A percentile compares a stretch with the other conserved stretches of the same genome.
Evolutionary conservation across 2,329 filamentous ascomycete species (phyloP).

Genomic region (Ambrosiella beaveri): DNA sequence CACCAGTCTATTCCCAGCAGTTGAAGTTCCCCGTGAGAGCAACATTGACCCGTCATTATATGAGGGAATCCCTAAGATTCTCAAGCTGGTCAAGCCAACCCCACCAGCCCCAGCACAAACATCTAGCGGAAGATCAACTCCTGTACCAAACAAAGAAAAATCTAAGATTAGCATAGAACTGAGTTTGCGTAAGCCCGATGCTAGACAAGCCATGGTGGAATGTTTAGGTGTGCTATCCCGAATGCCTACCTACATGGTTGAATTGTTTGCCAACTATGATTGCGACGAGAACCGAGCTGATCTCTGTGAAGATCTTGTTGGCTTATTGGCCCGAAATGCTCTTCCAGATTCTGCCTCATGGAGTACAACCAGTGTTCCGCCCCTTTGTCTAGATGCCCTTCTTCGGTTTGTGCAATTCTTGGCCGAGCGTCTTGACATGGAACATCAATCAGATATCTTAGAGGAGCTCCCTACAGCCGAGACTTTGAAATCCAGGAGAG

Average conservation of each 20-base stretch:
- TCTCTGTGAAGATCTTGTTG: slow-evolving; percentile 88
- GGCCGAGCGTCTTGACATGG: slow-evolving; percentile 64
- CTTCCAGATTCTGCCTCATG: slow-evolving; percentile 94
- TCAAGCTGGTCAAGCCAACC: slow-evolving; percentile 65
- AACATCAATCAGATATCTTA: slow-evolving; percentile 25
- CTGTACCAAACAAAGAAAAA: slow-evolving; percentile 78
- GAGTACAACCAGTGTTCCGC: slow-evolving; percentile 97
- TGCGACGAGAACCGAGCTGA: slow-evolving; percentile 84
- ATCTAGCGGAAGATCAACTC: slow-evolving; percentile 69
- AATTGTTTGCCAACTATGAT: slow-evolving; percentile 96
- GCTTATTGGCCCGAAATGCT: slow-evolving; percentile 79
- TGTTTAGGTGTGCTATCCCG: slow-evolving; percentile 80
- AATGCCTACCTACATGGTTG: slow-evolving; percentile 86
- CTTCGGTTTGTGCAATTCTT: slow-evolving; percentile 85
- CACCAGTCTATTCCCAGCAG: slow-evolving; percentile 79
- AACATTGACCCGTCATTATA: slow-evolving; percentile 86
- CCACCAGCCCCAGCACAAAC: slow-evolving; percentile 20
- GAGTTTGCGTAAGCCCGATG: slow-evolving; percentile 79
- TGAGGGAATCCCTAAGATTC: slow-evolving; percentile 78
- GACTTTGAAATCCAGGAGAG: slow-evolving; percentile 51
- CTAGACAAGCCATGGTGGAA: slow-evolving; percentile 95
- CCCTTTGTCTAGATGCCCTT: slow-evolving; percentile 80
- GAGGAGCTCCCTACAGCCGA: slow-evolving; percentile 47
- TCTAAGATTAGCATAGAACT: slow-evolving; percentile 87
- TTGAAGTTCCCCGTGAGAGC: slow-evolving; percentile 80